Evolutionary conservation across 2,329 filamentous ascomycete genomes (phyloP).

Genomic region (Metarhizium album): DNA sequence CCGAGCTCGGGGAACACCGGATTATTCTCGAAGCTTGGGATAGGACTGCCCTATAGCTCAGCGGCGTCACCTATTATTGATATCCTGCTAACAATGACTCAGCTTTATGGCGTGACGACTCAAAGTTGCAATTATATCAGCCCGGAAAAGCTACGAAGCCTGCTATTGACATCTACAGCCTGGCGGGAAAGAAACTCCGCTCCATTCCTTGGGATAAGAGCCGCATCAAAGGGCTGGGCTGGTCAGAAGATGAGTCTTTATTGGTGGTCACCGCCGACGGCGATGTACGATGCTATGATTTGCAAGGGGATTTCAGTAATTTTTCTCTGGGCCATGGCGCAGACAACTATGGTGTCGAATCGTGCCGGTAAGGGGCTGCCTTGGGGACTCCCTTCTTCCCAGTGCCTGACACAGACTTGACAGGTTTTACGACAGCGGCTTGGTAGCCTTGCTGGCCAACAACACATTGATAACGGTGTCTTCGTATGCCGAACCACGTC

Average conservation of each 20-base stretch:
- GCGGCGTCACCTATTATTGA: not conserved
- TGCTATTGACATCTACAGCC: slow-evolving; percentile 89
- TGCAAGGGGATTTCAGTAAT: slow-evolving; percentile 92
- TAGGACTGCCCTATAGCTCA: not conserved
- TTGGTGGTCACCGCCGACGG: slow-evolving; percentile 84
- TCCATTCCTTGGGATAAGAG: slow-evolving; percentile 88
- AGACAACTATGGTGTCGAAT: slow-evolving; percentile 76
- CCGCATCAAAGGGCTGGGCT: slow-evolving; percentile 76
- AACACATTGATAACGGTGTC: slow-evolving; percentile 81
- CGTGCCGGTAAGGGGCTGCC: slow-evolving; percentile 50
- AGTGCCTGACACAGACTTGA: not conserved
- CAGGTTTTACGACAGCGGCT: slow-evolving; percentile 78
- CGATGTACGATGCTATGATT: slow-evolving; percentile 78
- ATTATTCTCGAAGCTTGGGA: not conserved
- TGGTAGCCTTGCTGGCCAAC: slow-evolving; percentile 83
- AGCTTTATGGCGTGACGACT: slow-evolving; percentile 85
- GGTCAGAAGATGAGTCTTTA: slow-evolving; percentile 92
- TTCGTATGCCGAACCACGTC: slow-evolving; percentile 81
- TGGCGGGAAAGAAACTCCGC: slow-evolving; percentile 77
- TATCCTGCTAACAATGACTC: slow-evolving; percentile 5
- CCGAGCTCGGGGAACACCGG: not conserved
- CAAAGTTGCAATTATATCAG: slow-evolving; percentile 70
- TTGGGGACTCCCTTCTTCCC: not conserved
- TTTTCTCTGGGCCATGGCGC: slow-evolving; percentile 86
- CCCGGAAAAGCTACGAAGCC: slow-evolving; percentile 63